Conservation (phyloP, 2,329 filamentous ascomycete species). For the Alternaria novae-zelandiae region DNA sequence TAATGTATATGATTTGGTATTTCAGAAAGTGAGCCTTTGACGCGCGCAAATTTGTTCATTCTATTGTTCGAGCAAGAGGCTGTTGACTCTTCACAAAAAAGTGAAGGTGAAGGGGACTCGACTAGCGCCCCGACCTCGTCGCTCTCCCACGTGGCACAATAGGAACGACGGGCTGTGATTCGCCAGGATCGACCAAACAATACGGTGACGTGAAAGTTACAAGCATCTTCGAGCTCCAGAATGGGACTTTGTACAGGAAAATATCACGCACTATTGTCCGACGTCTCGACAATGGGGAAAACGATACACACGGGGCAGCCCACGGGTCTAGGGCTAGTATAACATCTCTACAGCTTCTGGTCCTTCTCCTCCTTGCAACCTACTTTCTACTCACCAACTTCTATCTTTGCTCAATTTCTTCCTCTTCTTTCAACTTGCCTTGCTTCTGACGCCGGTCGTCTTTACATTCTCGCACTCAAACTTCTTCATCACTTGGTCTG, state of each 20-base stretch:
- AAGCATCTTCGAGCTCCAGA: not conserved
- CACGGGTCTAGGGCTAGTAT: not conserved
- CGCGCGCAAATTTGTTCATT: not conserved
- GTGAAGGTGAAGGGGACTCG: conserved; percentile 2
- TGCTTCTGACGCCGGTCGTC: conserved; percentile 12
- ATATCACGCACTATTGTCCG: conserved; percentile 1
- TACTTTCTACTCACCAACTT: not conserved
- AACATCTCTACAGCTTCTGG: not conserved
- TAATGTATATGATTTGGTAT: not conserved
- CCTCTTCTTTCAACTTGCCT: not conserved
- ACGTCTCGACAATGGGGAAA: not conserved
- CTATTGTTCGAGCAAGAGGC: not conserved
- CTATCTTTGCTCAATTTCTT: not conserved
- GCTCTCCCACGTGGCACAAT: not conserved
- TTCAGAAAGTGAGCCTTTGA: not conserved
- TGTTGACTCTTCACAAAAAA: not conserved
- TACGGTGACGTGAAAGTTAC: not conserved
- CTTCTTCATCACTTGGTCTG: not conserved
- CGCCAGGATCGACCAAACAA: not conserved
- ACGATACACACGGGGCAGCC: not conserved
- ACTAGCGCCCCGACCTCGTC: not conserved
- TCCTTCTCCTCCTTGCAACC: not conserved
- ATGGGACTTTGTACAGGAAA: not conserved
- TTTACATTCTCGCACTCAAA: not conserved
- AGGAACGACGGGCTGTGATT: not conserved